Base-by-base conservation (phyloP, 805 yeast species). In the Saccharomycopsis vini region DNA sequence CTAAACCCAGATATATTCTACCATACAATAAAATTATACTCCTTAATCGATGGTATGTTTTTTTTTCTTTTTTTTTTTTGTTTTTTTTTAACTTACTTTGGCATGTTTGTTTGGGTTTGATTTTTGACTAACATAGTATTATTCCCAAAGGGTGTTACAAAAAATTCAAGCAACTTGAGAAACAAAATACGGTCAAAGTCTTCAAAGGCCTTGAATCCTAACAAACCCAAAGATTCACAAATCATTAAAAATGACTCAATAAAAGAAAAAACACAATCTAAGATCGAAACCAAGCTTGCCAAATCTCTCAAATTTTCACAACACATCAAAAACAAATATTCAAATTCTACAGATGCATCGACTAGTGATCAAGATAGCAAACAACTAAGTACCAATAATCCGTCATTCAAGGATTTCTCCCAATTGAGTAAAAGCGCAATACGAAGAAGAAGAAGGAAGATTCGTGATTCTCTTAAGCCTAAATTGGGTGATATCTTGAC, bases 361-460 rank as follows among this genome's bases (percentile, higher is more conserved):
- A n/a, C n/a, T n/a, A n/a, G n/a, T n/a, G n/a, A n/a, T n/a, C n/a
- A n/a, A n/a, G n/a, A n/a, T n/a, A n/a, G n/a, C n/a, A n/a, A n/a
- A n/a, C n/a, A 6, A 24, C 10, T 24, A 24, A 24, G 28, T 24
- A 24, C 28, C 5, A 29, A 24, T 10, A 35, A 42, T 19, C 43
- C 49, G 10, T 18, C 19, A 5, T 42, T 45, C 16, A 39, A 31
- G 29, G 68, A 45, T 54, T 67, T 54, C 54, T 64, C 67, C 15
- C 73, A 74, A 19, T 68, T 83, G 35, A 78, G 87, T 18, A 83
- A 82, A 56, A 77, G 86, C 4, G 66, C 87, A 0, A 49, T 71
- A 3, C 70, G 86, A 56, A 69, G 80, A 59, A 70, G 86, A 51
- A 79, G 79, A 53, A 75, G 84, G 51, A 73, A 70, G 53, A 66